Percentiles rank a stretch among this genome's conserved stretches.
Conservation (phyloP, 2,329 filamentous ascomycete genomes). For the Huntiella savannae region DNA sequence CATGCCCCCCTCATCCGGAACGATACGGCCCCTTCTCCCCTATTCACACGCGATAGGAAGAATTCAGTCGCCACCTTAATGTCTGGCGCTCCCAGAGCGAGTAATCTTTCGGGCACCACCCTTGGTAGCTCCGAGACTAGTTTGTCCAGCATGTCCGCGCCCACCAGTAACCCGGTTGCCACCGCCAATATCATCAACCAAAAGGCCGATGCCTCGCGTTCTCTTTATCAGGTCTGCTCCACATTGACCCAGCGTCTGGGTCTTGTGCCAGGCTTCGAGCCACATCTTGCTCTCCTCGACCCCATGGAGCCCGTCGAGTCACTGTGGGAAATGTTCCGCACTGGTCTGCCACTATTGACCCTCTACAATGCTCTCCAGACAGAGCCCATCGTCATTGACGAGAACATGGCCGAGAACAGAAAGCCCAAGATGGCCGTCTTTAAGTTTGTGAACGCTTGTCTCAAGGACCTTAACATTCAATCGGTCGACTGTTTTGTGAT, state of each 20-base stretch:
- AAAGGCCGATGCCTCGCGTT: slow-evolving; percentile 76
- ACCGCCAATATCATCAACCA: slow-evolving; percentile 95
- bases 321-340: slow-evolving; percentile 71
- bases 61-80: slow-evolving; percentile 26
- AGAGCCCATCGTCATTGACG: slow-evolving; percentile 47
- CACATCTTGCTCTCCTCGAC: slow-evolving; percentile 53
- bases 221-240: slow-evolving; percentile 89
- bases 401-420: slow-evolving; percentile 46
- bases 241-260: slow-evolving; percentile 63
- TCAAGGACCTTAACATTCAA: slow-evolving; percentile 62
- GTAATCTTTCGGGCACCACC: slow-evolving; percentile 44
- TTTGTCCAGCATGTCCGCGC: slow-evolving; percentile 25
- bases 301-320: slow-evolving; percentile 64
- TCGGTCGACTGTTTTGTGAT: slow-evolving; percentile 79
- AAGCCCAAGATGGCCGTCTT: slow-evolving; percentile 75
- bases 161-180: slow-evolving; percentile 45
- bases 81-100: slow-evolving; percentile 35
- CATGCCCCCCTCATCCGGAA: slow-evolving; percentile 40
- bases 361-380: slow-evolving; percentile 79
- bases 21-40: slow-evolving; percentile 36
- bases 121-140: slow-evolving; percentile 34
- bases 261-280: slow-evolving; percentile 67
- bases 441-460: slow-evolving; percentile 79
- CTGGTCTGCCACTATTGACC: slow-evolving; percentile 64
- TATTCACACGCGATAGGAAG: slow-evolving; percentile 31